These are phyloP conservation scores for Euphorbia schlechtendalii DNA, from an alignment of 441 rosid species.

Conservation along the genomic window DNA sequence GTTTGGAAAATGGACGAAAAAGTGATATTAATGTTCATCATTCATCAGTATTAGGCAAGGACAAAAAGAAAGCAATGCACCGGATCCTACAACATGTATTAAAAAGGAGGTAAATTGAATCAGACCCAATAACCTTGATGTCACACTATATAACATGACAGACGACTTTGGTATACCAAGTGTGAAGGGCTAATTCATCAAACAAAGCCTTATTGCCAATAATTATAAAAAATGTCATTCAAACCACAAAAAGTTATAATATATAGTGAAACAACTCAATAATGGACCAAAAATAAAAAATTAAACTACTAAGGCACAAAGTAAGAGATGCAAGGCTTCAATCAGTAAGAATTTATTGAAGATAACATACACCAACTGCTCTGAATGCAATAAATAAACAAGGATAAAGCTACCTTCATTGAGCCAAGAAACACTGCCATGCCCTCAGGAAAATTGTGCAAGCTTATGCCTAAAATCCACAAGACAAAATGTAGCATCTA, in stretches of 20 bases:
- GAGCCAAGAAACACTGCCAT: constrained; percentile 99
- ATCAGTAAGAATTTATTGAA: background rate
- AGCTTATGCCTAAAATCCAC: constrained; percentile 75
- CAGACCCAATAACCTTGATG: background rate
- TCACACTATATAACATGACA: background rate
- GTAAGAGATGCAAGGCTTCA: background rate
- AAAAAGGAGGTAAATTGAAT: background rate
- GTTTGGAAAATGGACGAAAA: no score
- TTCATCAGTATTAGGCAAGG: background rate
- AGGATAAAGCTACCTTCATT: constrained; percentile 52
- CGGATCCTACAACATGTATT: background rate
- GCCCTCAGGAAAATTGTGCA: constrained; percentile 98
- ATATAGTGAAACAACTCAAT: background rate
- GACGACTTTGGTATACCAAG: background rate
- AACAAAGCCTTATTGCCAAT: no score
- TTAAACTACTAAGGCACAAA: no score
- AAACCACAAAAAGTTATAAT: background rate
- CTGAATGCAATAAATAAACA: constrained; percentile 7
- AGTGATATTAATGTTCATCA: no score
- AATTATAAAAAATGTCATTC: background rate
- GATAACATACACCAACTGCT: background rate
- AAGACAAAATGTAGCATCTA: constrained; percentile 13
- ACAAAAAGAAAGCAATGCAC: background rate
- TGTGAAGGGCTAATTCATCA: background rate
- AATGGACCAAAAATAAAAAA: background rate